Base-by-base conservation (phyloP, 1,139 yeast genomes). In the Sugiyamaella sp. region DNA sequence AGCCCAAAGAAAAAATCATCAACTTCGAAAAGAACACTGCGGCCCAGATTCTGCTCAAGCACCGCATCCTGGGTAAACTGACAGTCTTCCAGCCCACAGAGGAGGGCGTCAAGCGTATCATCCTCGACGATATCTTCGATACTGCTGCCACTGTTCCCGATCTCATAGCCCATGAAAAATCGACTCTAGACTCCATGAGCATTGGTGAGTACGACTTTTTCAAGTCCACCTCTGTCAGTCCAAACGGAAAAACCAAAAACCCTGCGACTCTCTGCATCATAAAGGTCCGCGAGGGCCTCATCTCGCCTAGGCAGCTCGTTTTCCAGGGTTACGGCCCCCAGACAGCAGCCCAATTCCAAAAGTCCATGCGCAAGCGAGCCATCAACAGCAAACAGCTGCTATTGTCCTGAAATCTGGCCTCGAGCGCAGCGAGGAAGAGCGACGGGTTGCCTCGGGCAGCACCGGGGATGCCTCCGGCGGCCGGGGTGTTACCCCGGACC, bases 1-100 rank as follows among this genome's bases (percentile, higher is more conserved):
- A 67, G 1, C 70, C 80, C 0, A 54, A 67, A 1, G 76, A 74
- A 66, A 66, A 72, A 16, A 73, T 74, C 46, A 71, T 85, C 1
- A 45, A 71, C 4, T 85, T 93, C 86, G 35, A 59, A 0, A 46
- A 44, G 3, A 66, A 69, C 48, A 60, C 77, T 1, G 65, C 82
- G 0, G 60, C 69, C 1, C 68, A 74, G 4, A 71, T 87, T 0
- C 61, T 76, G 27, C 72, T 83, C 29, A 68, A 76, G 50, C 66
- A 70, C 47, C 79, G 80, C 57, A 84, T 86, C 0, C 67, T 88
- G 49, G 95, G 95, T 0, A 76, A 83, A 0, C 61, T 86, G 16
- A 77, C 74, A 61, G 73, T 88, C 0, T 80, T 72, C 24, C 64
- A 79, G 77, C 52, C 76, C 74, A 33, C 37, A 3, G 35, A 27